These are phyloP conservation scores for Dentiscutata heterogama DNA, from an alignment of 371 early-diverging fungal genomes.

Conservation along the genomic window DNA sequence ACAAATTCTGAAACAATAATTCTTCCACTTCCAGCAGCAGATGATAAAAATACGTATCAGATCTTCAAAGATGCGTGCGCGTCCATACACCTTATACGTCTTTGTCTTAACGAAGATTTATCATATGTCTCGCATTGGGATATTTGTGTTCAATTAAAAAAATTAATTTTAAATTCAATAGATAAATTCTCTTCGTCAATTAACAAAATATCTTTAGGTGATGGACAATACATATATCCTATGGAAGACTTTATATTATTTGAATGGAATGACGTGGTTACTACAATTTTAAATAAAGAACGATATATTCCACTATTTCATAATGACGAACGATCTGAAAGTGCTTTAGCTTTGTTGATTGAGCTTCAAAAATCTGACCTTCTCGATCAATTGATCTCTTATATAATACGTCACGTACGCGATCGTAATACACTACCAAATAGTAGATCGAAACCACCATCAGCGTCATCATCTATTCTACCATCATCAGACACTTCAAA, in stretches of 20 bases:
- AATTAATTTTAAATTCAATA: not conserved
- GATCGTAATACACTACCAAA: not conserved
- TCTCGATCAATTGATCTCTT: not conserved
- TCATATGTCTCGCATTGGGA: not conserved
- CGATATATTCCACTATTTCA: constrained; percentile 31
- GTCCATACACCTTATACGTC: not conserved
- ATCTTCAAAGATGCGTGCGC: not conserved
- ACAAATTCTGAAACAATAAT: not conserved
- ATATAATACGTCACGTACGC: not conserved
- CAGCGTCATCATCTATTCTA: no score
- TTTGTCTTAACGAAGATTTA: not conserved
- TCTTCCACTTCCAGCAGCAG: not conserved
- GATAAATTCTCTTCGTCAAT: not conserved
- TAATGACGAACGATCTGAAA: constrained; percentile 3
- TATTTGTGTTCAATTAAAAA: not conserved
- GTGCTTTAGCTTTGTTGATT: constrained; percentile 14
- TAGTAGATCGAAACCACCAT: not conserved
- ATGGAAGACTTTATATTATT: constrained; percentile 19
- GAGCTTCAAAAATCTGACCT: constrained; percentile 30
- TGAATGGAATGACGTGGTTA: constrained; percentile 26
- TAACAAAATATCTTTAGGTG: not conserved
- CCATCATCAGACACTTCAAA: not conserved
- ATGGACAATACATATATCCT: not conserved
- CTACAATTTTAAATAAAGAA: not conserved
- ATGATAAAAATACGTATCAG: not conserved